Evolutionary conservation across 2,329 filamentous ascomycete species (phyloP).

Genomic region (Aspergillus sp.): DNA sequence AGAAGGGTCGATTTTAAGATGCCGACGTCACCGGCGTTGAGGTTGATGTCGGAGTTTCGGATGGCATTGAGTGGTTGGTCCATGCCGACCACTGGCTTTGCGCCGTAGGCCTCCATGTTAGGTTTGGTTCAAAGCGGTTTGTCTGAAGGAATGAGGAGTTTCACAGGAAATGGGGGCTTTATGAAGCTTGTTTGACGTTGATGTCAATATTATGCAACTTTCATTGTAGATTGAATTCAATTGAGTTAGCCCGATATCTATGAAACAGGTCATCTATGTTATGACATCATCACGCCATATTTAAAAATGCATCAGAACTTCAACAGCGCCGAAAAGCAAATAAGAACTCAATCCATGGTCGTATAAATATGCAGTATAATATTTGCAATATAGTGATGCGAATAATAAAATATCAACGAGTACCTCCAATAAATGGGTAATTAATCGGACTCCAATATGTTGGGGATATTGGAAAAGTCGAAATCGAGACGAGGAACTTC

Average conservation of each 20-base stretch:
- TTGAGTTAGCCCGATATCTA: background rate
- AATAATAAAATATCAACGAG: background rate
- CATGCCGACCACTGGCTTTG: constrained; percentile 8
- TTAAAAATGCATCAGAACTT: background rate
- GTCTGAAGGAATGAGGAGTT: background rate
- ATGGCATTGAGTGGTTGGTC: background rate
- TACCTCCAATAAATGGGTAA: background rate
- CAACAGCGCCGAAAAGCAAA: background rate
- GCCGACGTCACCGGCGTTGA: constrained; percentile 34
- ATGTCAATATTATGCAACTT: constrained; percentile 16
- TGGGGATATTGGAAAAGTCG: background rate
- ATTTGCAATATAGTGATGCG: background rate
- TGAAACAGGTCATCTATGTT: background rate
- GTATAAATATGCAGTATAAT: background rate
- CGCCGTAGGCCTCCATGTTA: constrained; percentile 8
- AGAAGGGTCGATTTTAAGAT: constrained; percentile 49
- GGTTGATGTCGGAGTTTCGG: background rate
- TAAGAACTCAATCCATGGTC: background rate
- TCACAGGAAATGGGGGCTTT: background rate
- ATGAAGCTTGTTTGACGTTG: constrained; percentile 4
- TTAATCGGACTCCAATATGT: background rate
- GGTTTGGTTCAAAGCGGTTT: background rate
- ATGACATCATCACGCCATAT: background rate
- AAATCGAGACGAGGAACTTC: background rate
- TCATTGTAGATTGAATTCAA: background rate